Percentiles rank a stretch among this genome's conserved stretches.
Evolutionary conservation across 2,329 filamentous ascomycete genomes (phyloP).

Genomic region (Neopestalotiopsis clavispora): DNA sequence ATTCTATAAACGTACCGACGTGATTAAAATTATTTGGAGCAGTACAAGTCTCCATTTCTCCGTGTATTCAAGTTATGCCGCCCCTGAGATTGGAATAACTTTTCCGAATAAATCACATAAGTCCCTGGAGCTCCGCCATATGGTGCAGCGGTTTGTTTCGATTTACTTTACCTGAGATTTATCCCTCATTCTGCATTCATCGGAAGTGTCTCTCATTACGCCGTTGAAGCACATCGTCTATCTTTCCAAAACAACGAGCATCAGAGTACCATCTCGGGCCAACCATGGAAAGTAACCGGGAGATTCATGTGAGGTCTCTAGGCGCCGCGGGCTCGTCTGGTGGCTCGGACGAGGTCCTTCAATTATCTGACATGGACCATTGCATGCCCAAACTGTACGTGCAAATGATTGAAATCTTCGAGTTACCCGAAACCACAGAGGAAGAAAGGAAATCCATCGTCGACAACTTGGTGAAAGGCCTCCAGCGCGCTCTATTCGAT

Average conservation of each 20-base stretch:
- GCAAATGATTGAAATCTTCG: conserved; percentile 15
- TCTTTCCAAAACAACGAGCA: too few relatives aligned
- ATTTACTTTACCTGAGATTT: neutral
- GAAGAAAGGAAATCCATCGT: neutral
- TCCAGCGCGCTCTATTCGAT: conserved; percentile 2
- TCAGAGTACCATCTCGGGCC: too few relatives aligned
- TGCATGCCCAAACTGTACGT: conserved; percentile 15
- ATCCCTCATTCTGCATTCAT: too few relatives aligned
- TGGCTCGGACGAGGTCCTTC: conserved; percentile 1
- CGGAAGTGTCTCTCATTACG: too few relatives aligned
- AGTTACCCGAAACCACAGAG: neutral
- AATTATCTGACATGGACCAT: conserved; percentile 13
- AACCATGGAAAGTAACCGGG: neutral
- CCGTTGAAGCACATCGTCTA: too few relatives aligned
- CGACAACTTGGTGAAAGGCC: conserved; percentile 2
- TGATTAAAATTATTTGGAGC: neutral
- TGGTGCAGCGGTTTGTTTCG: neutral
- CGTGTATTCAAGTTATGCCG: neutral
- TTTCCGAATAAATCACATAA: neutral
- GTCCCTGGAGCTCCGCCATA: neutral
- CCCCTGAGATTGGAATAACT: neutral
- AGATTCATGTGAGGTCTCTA: neutral
- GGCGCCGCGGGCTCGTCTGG: neutral
- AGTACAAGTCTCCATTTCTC: neutral
- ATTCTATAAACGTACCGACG: neutral